Percentiles rank a stretch among this genome's conserved stretches.
phyloP scores from a whole-genome alignment of 495 filamentous ascomycete species.

The Aspergillus sclerotiicarbonarius region DNA sequence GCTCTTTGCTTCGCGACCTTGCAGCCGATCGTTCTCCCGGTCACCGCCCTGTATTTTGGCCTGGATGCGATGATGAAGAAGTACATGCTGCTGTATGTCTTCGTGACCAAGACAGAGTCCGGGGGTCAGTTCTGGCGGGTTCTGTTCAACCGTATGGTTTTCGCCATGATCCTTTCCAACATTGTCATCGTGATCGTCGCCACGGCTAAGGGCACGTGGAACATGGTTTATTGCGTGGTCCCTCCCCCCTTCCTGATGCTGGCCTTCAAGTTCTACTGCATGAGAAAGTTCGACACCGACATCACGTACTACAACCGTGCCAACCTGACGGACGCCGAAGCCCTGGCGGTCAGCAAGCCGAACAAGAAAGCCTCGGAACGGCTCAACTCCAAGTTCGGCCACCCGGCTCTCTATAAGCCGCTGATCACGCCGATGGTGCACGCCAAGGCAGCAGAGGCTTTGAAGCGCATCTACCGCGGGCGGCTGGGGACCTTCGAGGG shows the following conservation, averaged over 20 bases:
- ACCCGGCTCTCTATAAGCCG: constrained; percentile 84
- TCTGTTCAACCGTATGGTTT: constrained; percentile 86
- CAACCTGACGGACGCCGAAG: constrained; percentile 56
- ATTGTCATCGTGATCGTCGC: constrained; percentile 71
- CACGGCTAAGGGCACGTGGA: constrained; percentile 56
- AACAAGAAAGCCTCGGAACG: constrained; percentile 63
- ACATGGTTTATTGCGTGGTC: constrained; percentile 62
- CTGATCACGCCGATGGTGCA: constrained; percentile 96
- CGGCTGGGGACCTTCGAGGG: constrained; percentile 64
- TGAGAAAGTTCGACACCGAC: constrained; percentile 68
- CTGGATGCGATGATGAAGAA: constrained; percentile 91
- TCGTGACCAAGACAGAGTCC: constrained; percentile 93
- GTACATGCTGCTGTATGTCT: constrained; percentile 91
- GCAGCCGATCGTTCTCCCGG: constrained; percentile 87
- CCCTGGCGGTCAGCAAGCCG: constrained; percentile 41
- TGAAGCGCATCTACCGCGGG: constrained; percentile 78
- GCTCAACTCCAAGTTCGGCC: constrained; percentile 78
- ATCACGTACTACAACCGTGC: constrained; percentile 73
- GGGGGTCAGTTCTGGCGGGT: constrained; percentile 92
- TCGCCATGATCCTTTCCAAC: constrained; percentile 77
- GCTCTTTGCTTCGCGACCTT: constrained; percentile 81
- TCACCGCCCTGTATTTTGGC: constrained; percentile 85
- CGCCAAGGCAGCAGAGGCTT: constrained; percentile 77
- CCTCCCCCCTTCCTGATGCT: constrained; percentile 81
- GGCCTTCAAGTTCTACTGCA: constrained; percentile 85